Percentiles rank a stretch among this genome's conserved stretches.
Evolutionary conservation across 2,329 filamentous ascomycete species (phyloP).

Genomic region (Cladorrhinum sp.): DNA sequence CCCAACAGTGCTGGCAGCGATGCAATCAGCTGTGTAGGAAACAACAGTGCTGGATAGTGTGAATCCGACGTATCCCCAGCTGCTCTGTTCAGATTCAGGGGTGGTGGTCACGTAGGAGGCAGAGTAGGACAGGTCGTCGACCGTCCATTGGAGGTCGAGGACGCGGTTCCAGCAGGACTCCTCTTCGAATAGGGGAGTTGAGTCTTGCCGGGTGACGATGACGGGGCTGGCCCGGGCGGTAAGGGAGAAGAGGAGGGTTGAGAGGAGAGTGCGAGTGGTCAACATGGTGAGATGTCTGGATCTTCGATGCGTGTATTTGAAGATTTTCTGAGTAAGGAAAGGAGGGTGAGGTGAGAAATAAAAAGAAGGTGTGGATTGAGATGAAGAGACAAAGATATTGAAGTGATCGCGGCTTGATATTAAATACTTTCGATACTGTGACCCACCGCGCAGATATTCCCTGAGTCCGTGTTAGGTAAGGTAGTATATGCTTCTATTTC

Average conservation of each 20-base stretch:
- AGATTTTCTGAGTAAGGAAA: not conserved
- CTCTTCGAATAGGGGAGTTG: too few relatives aligned
- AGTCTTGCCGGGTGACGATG: not conserved
- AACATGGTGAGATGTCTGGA: not conserved
- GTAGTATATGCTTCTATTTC: not conserved
- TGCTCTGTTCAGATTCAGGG: slow-evolving; percentile 47
- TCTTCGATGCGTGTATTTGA: not conserved
- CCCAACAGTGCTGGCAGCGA: slow-evolving; percentile 43
- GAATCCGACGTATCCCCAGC: slow-evolving; percentile 47
- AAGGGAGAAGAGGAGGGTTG: not conserved
- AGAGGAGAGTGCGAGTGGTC: not conserved
- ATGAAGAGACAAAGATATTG: not conserved
- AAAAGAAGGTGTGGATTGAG: not conserved
- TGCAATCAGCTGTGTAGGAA: slow-evolving; percentile 37
- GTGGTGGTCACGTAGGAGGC: slow-evolving; percentile 47
- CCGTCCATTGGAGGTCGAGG: slow-evolving; percentile 37
- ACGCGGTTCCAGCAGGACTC: slow-evolving; percentile 16
- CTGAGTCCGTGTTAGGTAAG: not conserved
- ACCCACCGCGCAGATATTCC: not conserved
- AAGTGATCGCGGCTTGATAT: not conserved
- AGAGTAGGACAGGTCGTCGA: slow-evolving; percentile 47
- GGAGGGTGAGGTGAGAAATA: not conserved
- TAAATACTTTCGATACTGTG: not conserved
- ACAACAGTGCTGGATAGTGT: slow-evolving; percentile 46
- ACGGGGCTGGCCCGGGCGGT: not conserved